A percentile compares a stretch with the other conserved stretches of the same genome.
phyloP scores from a whole-genome alignment of 2,329 filamentous ascomycete species.

The Aspergillus versicolor region DNA sequence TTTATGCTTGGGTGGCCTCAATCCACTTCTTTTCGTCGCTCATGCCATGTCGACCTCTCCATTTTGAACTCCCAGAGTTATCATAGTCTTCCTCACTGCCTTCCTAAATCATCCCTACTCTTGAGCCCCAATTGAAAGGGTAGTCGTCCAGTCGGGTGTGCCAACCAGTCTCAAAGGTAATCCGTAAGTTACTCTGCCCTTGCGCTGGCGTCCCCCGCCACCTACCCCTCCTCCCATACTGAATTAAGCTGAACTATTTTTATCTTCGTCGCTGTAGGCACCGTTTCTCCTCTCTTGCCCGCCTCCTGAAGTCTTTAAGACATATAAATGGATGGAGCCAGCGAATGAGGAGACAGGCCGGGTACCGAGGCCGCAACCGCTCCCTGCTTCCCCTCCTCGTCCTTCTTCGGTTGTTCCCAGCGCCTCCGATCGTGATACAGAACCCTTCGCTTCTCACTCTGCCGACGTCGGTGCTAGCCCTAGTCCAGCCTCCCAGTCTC shows the following conservation, averaged over 20 bases:
- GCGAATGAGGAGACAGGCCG: slow-evolving; percentile 38
- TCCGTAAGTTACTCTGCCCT: slow-evolving; percentile 4
- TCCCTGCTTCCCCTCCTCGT: slow-evolving; percentile 22
- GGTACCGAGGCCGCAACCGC: slow-evolving; percentile 29
- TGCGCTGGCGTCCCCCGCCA: slow-evolving; percentile 12
- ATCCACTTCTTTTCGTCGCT: background rate
- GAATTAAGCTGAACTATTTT: slow-evolving; percentile 19
- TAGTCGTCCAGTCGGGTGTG: background rate
- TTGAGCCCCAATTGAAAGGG: slow-evolving; percentile 1
- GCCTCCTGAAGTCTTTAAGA: slow-evolving; percentile 8
- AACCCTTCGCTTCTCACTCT: slow-evolving; percentile 10
- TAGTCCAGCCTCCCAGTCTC: slow-evolving; percentile 16
- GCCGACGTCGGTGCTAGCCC: slow-evolving; percentile 11
- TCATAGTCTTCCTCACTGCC: background rate
- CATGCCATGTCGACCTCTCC: background rate
- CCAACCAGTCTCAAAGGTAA: slow-evolving; percentile 5
- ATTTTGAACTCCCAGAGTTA: slow-evolving; percentile 6
- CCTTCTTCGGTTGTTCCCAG: slow-evolving; percentile 11
- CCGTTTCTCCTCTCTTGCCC: too few relatives aligned
- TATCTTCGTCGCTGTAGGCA: slow-evolving; percentile 12
- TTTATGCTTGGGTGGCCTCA: background rate
- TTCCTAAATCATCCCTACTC: background rate
- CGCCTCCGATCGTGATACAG: slow-evolving; percentile 11
- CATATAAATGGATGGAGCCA: slow-evolving; percentile 44
- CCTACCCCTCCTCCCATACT: slow-evolving; percentile 12